Percentiles rank a stretch among this genome's conserved stretches.
phyloP scores from a whole-genome alignment of 2,329 filamentous ascomycete genomes.

The Thielaviopsis punctulata region DNA sequence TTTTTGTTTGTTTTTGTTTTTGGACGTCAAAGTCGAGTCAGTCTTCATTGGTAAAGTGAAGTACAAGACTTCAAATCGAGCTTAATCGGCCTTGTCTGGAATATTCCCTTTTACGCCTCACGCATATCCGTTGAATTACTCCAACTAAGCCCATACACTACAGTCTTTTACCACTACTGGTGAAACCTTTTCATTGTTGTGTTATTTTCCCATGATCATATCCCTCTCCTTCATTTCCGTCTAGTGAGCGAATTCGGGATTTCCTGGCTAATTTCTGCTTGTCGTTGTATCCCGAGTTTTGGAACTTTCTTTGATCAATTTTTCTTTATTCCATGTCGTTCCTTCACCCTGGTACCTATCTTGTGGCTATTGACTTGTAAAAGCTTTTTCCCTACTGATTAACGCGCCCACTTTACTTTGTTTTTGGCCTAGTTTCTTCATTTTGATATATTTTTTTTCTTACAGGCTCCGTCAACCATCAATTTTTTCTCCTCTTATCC shows the following conservation, averaged over 20 bases:
- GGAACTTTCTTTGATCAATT: background rate
- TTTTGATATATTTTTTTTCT: constrained; percentile 6
- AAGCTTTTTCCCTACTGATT: background rate
- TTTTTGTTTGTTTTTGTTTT: background rate
- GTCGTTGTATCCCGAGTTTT: background rate
- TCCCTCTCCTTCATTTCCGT: background rate
- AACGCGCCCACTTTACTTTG: constrained; percentile 8
- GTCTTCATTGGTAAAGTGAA: too few species aligned
- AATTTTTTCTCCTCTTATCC: constrained; percentile 9
- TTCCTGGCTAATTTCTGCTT: background rate
- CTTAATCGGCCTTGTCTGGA: background rate
- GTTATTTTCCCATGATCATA: background rate
- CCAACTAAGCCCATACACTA: background rate
- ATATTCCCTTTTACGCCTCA: background rate
- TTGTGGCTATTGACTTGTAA: background rate
- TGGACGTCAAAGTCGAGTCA: background rate
- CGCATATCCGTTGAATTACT: background rate
- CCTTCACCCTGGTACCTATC: background rate
- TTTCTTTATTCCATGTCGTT: background rate
- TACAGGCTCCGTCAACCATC: constrained; percentile 6
- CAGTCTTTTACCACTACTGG: background rate
- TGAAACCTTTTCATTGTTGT: background rate
- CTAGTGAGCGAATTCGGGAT: background rate
- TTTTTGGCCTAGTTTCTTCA: constrained; percentile 5
- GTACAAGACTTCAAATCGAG: background rate